phyloP scores from a whole-genome alignment of 2,329 filamentous ascomycete genomes.

The Pestalotiopsis sp. region DNA sequence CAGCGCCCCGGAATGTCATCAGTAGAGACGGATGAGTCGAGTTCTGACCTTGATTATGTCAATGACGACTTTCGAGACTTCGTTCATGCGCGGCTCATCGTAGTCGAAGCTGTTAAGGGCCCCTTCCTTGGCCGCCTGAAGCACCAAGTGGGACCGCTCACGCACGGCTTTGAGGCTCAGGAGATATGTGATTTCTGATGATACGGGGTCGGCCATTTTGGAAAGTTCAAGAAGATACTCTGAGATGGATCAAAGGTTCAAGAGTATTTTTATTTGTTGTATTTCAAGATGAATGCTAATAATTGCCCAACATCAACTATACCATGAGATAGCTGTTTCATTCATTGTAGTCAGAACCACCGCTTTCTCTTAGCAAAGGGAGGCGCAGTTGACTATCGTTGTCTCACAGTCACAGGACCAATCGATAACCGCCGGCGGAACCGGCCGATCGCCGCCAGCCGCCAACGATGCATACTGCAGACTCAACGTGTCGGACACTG shows the following conservation, averaged over 20 bases:
- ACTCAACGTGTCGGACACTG: background rate
- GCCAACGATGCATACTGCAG: background rate
- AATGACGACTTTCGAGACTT: conserved; percentile 43
- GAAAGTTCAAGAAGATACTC: background rate
- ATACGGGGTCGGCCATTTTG: conserved; percentile 1
- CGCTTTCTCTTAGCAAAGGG: background rate
- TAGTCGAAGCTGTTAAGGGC: conserved; percentile 44
- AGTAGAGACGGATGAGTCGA: background rate
- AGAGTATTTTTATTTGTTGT: background rate
- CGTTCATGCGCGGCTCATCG: conserved; percentile 36
- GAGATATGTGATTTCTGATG: conserved; percentile 30
- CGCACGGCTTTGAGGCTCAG: conserved; percentile 37
- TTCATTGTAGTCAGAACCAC: background rate
- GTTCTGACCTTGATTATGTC: conserved; percentile 41
- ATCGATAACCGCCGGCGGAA: background rate
- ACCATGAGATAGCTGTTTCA: background rate
- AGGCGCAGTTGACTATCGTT: background rate
- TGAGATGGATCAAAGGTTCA: background rate
- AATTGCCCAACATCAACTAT: background rate
- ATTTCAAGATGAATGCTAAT: background rate
- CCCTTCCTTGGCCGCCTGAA: conserved; percentile 37
- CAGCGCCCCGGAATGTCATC: background rate
- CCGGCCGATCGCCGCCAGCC: background rate
- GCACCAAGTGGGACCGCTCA: conserved; percentile 33
- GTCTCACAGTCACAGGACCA: background rate